Base-by-base conservation (phyloP, 164 flowering plant species). In the Saururus chinensis region DNA sequence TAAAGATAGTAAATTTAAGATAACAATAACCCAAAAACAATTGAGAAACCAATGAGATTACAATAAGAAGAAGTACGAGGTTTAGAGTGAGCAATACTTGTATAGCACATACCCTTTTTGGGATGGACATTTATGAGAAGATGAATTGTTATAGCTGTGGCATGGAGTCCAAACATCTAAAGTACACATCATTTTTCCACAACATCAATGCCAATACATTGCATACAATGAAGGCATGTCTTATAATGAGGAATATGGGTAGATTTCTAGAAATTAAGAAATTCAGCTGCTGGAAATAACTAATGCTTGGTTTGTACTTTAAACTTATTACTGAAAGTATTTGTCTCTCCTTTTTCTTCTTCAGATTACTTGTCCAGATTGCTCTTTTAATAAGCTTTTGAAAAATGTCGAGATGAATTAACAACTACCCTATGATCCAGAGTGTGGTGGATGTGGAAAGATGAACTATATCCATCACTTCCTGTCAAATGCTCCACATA, bases 351-450 rank as follows among this genome's bases (percentile, higher is more conserved):
- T n/a, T n/a, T n/a, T n/a, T n/a, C n/a, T n/a, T n/a, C n/a, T n/a
- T n/a, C n/a, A n/a, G n/a, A n/a, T n/a, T n/a, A n/a, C n/a, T n/a
- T n/a, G n/a, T n/a, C n/a, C n/a, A n/a, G n/a, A n/a, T n/a, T n/a
- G n/a, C n/a, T n/a, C n/a, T n/a, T n/a, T n/a, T n/a, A n/a, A n/a
- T n/a, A n/a, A n/a, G n/a, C n/a, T n/a, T n/a, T n/a, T n/a, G n/a
- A n/a, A n/a, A n/a, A n/a, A n/a, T n/a, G n/a, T n/a, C n/a, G 97
- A 93, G 72, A 88, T 81, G 95, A 89, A 87, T 76, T 92, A 93
- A 68, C 96, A 85, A 66, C 72, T 90, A 75, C 84, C 88, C 63
- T 93, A 97, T 81, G 96, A 93, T 74, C 82, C 82, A 19, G 96
- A 87, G 60, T 79, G 62, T 57, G 82, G 88, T 59, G 99, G 99